Base-by-base conservation (phyloP, 352 stramenopile species). In the Phytophthora pseudosyringae region DNA sequence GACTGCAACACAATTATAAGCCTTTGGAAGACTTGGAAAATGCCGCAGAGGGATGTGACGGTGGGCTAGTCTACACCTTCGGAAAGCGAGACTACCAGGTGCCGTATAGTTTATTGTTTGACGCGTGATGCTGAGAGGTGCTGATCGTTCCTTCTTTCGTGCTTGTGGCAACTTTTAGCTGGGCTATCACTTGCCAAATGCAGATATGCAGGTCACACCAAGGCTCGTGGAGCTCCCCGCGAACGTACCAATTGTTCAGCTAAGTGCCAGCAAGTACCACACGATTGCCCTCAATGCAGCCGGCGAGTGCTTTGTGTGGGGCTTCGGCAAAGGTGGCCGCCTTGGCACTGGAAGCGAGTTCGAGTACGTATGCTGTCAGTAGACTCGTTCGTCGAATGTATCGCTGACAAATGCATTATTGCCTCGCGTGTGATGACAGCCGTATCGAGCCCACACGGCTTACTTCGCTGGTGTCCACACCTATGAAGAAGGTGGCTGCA, bases 51-150 rank as follows among this genome's bases (percentile, higher is more conserved):
- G 15, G 29, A 8, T 15, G 35, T 44, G 56, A 45, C 10, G 71
- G 69, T 7, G 86, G 83, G 0, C 71, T 86, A 47, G 80, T 95
- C 15, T 95, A 91, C 66, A 95, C 84, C 8, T 95, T 93, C 43
- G 86, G 86, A 54, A 95, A 93, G 73, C 78, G 82, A 38, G 86
- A 95, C 52, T 95, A 92, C 39, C 86, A 92, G 82, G 85, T 93
- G 54, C 31, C 32, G 12, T 8, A 39, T 15, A 8, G 7, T 21
- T 7, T 18, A 10, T 36, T 43, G 21, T 26, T 36, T 52, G 4
- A 8, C 35, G 5, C 25, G 36, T 6, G 16, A 32, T 33, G 21
- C 5, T 48, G 29, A 15, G 28, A 25, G 16, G 35, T 46, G 39
- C 38, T 69, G 12, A 69, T 38, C 16, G 10, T 32, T 33, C 26